These are phyloP conservation scores for Coniosporium apollinis DNA, from an alignment of 495 filamentous ascomycete genomes.

Conservation along the genomic window DNA sequence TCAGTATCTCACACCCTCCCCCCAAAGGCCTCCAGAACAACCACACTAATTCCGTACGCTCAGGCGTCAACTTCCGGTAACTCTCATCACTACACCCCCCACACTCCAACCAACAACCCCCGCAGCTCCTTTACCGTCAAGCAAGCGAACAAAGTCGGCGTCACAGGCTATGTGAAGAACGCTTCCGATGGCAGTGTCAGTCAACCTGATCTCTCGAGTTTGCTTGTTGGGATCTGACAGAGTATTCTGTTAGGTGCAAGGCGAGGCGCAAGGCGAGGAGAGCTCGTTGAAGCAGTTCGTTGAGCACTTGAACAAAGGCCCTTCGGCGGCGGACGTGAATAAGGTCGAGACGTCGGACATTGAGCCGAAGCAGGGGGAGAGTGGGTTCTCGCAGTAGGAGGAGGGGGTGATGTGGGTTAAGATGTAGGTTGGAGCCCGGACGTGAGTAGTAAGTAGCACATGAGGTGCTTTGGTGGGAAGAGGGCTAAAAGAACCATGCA, in stretches of 20 bases:
- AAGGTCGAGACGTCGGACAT: slow-evolving; percentile 53
- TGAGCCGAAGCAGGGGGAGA: slow-evolving; percentile 43
- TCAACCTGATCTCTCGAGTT: too few relatives aligned
- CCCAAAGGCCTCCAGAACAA: too few relatives aligned
- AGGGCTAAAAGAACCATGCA: too few relatives aligned
- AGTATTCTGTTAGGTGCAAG: slow-evolving; percentile 48
- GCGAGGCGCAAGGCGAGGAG: slow-evolving; percentile 67
- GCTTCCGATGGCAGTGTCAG: slow-evolving; percentile 50
- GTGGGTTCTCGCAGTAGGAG: slow-evolving; percentile 29
- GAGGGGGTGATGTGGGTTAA: neutral
- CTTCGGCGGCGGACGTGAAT: slow-evolving; percentile 46
- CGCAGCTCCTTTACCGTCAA: slow-evolving; percentile 52
- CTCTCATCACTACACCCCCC: neutral
- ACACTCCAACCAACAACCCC: neutral
- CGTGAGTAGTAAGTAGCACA: too few relatives aligned
- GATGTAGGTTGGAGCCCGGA: neutral
- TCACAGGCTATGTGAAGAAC: slow-evolving; percentile 74
- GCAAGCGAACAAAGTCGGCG: slow-evolving; percentile 41
- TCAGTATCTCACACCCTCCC: too few relatives aligned
- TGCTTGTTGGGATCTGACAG: too few relatives aligned
- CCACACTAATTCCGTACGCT: too few relatives aligned
- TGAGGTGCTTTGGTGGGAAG: too few relatives aligned
- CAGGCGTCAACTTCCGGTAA: slow-evolving; percentile 62
- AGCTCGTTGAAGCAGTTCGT: slow-evolving; percentile 49
- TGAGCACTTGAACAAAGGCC: slow-evolving; percentile 61